A percentile compares a stretch with the other conserved stretches of the same genome.
These are phyloP conservation scores for Pseudevernia furfuracea DNA, from an alignment of 495 filamentous ascomycete species.

Conservation along the genomic window DNA sequence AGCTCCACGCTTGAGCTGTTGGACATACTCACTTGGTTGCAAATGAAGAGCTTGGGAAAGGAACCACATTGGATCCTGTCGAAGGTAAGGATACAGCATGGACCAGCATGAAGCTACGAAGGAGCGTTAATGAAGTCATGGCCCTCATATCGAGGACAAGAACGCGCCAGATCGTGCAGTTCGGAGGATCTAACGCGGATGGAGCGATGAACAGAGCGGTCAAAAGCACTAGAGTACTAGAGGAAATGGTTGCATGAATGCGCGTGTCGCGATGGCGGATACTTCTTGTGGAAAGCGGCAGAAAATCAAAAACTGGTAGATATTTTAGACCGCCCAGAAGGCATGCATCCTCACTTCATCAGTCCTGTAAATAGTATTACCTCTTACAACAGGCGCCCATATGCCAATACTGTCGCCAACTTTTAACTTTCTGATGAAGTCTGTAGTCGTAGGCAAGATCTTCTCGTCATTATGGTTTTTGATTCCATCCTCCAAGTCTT, in stretches of 20 bases:
- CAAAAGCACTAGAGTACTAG: background rate
- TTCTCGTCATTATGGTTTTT: background rate
- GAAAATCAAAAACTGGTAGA: background rate
- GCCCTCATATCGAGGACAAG: background rate
- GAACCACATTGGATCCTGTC: background rate
- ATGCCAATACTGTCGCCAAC: constrained; percentile 1
- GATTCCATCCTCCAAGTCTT: background rate
- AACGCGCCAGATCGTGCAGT: background rate
- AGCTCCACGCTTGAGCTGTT: too few species aligned
- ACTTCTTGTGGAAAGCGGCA: background rate
- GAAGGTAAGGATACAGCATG: background rate
- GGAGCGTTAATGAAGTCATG: background rate
- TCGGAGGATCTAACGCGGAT: background rate
- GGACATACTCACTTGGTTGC: background rate
- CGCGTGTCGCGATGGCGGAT: background rate
- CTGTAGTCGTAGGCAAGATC: background rate
- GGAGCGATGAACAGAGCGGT: background rate
- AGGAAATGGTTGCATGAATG: background rate
- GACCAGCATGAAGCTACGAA: background rate
- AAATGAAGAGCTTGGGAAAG: background rate
- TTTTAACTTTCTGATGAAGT: background rate
- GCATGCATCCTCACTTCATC: background rate
- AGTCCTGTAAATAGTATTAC: background rate
- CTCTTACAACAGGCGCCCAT: constrained; percentile 3
- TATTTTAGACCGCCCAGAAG: background rate